Conservation (phyloP, 2,329 filamentous ascomycete genomes). For the Aaosphaeria arxii region DNA sequence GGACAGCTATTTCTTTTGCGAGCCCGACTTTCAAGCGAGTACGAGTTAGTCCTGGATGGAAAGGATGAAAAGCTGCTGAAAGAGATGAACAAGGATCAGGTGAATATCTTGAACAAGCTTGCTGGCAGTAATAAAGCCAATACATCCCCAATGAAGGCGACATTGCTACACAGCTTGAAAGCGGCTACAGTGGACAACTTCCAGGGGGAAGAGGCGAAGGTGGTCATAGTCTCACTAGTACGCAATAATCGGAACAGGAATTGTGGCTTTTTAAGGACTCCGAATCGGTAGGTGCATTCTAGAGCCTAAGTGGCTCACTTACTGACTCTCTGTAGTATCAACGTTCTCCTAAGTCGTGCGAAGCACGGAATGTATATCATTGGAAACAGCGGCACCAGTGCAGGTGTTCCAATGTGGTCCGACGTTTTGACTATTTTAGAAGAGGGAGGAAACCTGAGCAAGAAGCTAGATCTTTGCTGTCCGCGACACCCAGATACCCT, state of each 20-base stretch:
- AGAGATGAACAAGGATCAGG: constrained; percentile 3
- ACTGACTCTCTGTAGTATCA: constrained; percentile 42
- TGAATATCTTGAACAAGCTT: neutral
- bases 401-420: constrained; percentile 59
- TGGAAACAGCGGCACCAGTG: constrained; percentile 58
- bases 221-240: constrained; percentile 66
- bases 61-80: constrained; percentile 55
- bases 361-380: constrained; percentile 68
- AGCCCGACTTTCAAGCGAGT: constrained; percentile 40
- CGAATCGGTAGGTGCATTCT: constrained; percentile 46
- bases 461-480: constrained; percentile 8
- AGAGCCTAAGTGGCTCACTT: neutral
- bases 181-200: constrained; percentile 70
- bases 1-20: constrained; percentile 55
- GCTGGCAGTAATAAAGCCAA: neutral
- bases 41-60: constrained; percentile 61
- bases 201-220: constrained; percentile 69
- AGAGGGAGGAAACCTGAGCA: constrained; percentile 29
- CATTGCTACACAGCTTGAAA: constrained; percentile 49
- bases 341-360: constrained; percentile 63
- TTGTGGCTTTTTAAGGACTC: constrained; percentile 62
- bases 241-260: constrained; percentile 59
- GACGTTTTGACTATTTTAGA: constrained; percentile 43
- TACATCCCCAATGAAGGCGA: constrained; percentile 34
- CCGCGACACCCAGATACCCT: constrained; percentile 11